Conservation (phyloP, 805 yeast genomes). For the Lipomyces starkeyi region DNA sequence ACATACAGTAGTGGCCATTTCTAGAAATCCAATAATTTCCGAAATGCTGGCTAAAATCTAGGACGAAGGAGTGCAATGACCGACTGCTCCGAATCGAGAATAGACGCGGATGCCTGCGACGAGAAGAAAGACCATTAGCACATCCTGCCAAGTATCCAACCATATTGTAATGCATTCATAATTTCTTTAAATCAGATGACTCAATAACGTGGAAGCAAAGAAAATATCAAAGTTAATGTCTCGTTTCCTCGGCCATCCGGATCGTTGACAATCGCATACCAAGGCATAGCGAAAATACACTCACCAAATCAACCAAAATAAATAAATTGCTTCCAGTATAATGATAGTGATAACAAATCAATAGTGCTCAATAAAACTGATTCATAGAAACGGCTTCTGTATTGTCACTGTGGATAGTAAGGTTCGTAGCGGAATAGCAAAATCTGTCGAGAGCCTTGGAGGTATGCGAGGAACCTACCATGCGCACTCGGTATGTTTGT, state of each 20-base stretch:
- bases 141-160: not conserved
- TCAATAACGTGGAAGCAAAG: not conserved
- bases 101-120: not conserved
- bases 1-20: constrained; percentile 30
- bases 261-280: not conserved
- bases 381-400: not conserved
- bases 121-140: not conserved
- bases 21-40: not conserved
- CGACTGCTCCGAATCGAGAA: not conserved
- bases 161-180: not conserved
- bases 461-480: not conserved
- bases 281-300: not conserved
- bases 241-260: not conserved
- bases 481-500: not conserved
- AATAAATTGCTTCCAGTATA: not conserved
- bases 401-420: not conserved
- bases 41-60: not conserved
- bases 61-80: not conserved
- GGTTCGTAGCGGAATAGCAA: not conserved
- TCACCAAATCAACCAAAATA: not conserved
- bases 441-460: not conserved
- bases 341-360: not conserved
- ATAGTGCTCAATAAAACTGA: not conserved
- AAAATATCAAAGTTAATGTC: not conserved
- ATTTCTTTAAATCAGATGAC: not conserved